Conservation (phyloP, 2,329 filamentous ascomycete genomes). For the Fusarium nelsonii region DNA sequence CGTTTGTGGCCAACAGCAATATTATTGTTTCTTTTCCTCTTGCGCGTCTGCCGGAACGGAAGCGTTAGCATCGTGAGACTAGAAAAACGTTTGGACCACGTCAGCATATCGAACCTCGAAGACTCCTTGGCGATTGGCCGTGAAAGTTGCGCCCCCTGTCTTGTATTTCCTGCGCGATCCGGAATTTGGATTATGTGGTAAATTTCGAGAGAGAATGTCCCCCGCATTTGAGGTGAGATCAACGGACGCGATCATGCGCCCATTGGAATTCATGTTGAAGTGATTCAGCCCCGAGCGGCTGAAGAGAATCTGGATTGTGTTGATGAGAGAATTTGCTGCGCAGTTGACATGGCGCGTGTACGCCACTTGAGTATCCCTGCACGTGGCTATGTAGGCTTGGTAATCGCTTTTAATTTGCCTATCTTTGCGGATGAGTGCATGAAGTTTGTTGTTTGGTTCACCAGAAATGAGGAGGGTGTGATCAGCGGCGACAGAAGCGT, state of each 20-base stretch:
- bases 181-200: neutral
- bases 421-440: neutral
- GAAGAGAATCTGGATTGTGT: slow-evolving; percentile 8
- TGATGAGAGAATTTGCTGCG: slow-evolving; percentile 16
- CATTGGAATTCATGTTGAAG: neutral
- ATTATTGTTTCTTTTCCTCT: slow-evolving; percentile 15
- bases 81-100: neutral
- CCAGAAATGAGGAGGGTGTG: neutral
- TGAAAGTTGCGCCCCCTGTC: slow-evolving; percentile 6
- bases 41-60: neutral
- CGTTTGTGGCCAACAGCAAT: neutral
- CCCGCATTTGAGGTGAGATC: neutral
- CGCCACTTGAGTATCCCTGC: slow-evolving; percentile 15
- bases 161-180: neutral
- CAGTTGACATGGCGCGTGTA: slow-evolving; percentile 15
- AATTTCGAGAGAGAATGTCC: neutral
- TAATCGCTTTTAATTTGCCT: slow-evolving; percentile 1
- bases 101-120: slow-evolving; percentile 12
- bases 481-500: neutral
- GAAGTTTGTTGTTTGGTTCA: neutral
- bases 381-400: slow-evolving; percentile 1
- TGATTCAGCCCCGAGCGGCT: neutral
- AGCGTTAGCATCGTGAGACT: slow-evolving; percentile 3
- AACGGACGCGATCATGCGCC: neutral
- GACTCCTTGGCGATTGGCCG: neutral